Conservation (phyloP, 371 early-diverging fungal species). For the Coemansia sp. region DNA sequence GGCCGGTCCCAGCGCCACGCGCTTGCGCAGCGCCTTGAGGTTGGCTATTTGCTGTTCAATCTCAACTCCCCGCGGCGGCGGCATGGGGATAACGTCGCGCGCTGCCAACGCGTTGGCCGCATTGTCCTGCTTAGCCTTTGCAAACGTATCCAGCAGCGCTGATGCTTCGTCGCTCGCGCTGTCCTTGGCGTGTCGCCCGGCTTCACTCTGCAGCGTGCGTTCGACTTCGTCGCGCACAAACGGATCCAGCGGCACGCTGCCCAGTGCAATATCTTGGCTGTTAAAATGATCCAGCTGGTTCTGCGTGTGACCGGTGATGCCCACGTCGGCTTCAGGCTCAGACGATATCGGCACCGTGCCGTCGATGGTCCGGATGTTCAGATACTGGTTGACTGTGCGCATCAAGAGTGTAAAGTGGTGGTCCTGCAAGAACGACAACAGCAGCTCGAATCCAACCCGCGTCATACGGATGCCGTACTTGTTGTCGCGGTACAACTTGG, state of each 20-base stretch:
- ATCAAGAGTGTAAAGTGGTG: conserved; percentile 85
- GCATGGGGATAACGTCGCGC: conserved; percentile 52
- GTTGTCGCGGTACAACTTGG: conserved; percentile 75
- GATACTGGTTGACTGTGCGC: conserved; percentile 91
- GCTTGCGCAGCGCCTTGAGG: conserved; percentile 83
- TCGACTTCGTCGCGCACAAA: conserved; percentile 58
- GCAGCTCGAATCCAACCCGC: conserved; percentile 88
- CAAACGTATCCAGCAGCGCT: conserved; percentile 30
- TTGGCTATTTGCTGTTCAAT: conserved; percentile 72
- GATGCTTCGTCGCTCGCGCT: conserved; percentile 20
- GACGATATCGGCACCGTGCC: conserved; percentile 44
- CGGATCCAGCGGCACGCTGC: conserved; percentile 60
- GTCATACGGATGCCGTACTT: conserved; percentile 91
- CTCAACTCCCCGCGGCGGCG: conserved; percentile 72
- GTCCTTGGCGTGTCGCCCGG: conserved; percentile 29
- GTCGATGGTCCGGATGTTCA: conserved; percentile 69
- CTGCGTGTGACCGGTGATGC: conserved; percentile 76
- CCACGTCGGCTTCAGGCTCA: conserved; percentile 64
- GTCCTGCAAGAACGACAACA: conserved; percentile 92
- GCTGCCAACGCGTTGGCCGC: conserved; percentile 19
- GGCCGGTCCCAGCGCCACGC: conserved; percentile 70
- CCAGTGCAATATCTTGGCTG: conserved; percentile 68
- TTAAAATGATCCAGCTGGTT: conserved; percentile 82
- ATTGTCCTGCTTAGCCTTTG: conserved; percentile 28
- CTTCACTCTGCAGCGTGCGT: conserved; percentile 52